Conservation (phyloP, 495 filamentous ascomycete genomes). For the Penicillium alfredii region DNA sequence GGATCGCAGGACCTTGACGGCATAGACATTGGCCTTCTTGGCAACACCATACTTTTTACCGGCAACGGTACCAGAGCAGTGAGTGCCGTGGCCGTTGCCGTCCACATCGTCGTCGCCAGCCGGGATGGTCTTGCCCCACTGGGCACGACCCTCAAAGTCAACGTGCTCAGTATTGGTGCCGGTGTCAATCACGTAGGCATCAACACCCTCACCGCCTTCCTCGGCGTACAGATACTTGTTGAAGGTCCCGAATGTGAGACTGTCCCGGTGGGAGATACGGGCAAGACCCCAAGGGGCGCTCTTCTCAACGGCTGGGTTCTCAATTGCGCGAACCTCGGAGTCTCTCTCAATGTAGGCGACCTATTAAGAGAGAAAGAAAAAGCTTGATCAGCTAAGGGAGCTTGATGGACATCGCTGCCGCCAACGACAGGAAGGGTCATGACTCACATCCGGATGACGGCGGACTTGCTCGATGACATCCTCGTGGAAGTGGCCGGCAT, state of each 20-base stretch:
- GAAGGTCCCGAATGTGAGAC: conserved; percentile 81
- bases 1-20: conserved; percentile 95
- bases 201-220: conserved; percentile 93
- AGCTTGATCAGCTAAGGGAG: conserved; percentile 10
- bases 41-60: conserved; percentile 99
- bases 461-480: conserved; percentile 88
- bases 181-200: conserved; percentile 98
- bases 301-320: conserved; percentile 62
- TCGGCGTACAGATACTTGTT: conserved; percentile 95
- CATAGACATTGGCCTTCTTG: conserved; percentile 95
- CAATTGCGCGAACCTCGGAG: conserved; percentile 78
- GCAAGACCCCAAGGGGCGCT: conserved; percentile 96
- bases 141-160: conserved; percentile 92
- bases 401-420: no score
- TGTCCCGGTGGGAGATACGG: conserved; percentile 90
- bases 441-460: conserved; percentile 93
- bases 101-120: conserved; percentile 75
- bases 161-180: conserved; percentile 91
- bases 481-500: conserved; percentile 95
- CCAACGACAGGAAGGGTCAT: background rate
- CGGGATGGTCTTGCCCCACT: conserved; percentile 97
- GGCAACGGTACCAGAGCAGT: conserved; percentile 96
- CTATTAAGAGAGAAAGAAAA: conserved; percentile 47
- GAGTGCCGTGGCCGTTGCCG: conserved; percentile 98
- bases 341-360: conserved; percentile 96